Evolutionary conservation across 495 filamentous ascomycete genomes (phyloP).

Genomic region (Lichina pygmaea): DNA sequence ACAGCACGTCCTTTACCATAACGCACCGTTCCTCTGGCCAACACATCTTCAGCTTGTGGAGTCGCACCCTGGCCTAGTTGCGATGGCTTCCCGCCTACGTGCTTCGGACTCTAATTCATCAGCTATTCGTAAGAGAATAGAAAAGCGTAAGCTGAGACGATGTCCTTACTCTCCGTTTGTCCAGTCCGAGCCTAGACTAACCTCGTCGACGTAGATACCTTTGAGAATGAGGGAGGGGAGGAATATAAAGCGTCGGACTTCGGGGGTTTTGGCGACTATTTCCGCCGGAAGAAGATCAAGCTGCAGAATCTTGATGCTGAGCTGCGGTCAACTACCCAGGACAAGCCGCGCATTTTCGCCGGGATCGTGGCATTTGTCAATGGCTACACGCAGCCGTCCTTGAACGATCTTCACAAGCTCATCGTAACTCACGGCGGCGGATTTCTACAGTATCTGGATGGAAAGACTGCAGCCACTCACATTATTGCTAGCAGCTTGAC

Average conservation of each 20-base stretch:
- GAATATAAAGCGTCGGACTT: constrained; percentile 76
- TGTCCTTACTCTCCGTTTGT: neutral
- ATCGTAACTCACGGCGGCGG: constrained; percentile 78
- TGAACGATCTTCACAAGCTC: constrained; percentile 63
- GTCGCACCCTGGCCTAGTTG: too few species aligned
- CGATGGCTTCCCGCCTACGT: neutral
- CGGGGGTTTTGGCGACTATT: constrained; percentile 73
- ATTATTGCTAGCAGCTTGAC: constrained; percentile 79
- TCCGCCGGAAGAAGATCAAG: constrained; percentile 82
- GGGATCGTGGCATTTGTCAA: constrained; percentile 74
- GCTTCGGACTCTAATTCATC: constrained; percentile 37
- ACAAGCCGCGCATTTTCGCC: constrained; percentile 64
- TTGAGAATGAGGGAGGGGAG: constrained; percentile 51
- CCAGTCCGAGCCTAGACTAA: too few species aligned
- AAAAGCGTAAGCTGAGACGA: constrained; percentile 20
- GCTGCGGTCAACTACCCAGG: constrained; percentile 33
- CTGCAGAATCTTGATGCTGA: constrained; percentile 78
- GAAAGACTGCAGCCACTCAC: constrained; percentile 80
- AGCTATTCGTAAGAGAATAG: constrained; percentile 60
- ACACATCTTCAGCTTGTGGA: too few species aligned
- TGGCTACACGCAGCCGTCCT: constrained; percentile 76
- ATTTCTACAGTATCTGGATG: constrained; percentile 84
- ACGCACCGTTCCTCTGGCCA: too few species aligned
- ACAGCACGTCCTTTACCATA: too few species aligned
- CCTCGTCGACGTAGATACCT: constrained; percentile 18